Evolutionary conservation across 345 rosid species (phyloP), one percentile per base, ranked within the genome.

Genomic region (Bruguiera sexangula): DNA sequence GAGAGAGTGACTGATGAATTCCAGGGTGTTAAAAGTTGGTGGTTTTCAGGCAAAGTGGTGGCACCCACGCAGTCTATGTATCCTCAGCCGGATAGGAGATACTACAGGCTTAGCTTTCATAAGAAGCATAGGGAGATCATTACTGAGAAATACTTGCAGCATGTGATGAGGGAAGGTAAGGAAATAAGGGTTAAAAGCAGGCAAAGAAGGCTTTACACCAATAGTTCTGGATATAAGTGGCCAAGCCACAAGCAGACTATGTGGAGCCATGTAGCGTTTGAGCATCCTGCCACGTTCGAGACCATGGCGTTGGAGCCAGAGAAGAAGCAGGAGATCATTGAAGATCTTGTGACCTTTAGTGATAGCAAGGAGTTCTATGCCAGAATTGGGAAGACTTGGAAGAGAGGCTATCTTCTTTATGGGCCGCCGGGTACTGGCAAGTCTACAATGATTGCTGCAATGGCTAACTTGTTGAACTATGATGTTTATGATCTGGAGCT

Each of bases 191-290:
- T 69, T 9, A 74, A 71, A 6, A 83, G 84, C 54, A 67, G 87
- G 81, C 86, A 86, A 73, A 84, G 88, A 81, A 88, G 86, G 83
- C 90, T 88, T 54, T 88, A 75, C 62, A 86, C 90, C 0, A 88
- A 88, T 30, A 79, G 86, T 48, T 78, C 90, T 24, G 85, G 82
- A 7, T 70, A 75, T 62, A 85, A 74, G 63, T 86, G 87, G 88
- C 76, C 76, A 10, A 68, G 80, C 79, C 72, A 67, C 80, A 84
- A 79, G 81, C 81, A 75, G 61, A 78, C 86, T 2, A 73, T 76
- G 86, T 86, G 90, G 90, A 84, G 85, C 66, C 85, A 84, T 68
- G 78, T 84, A 31, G 77, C 67, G 31, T 86, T 86, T 66, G 85
- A 86, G 77, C 86, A 86, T 71, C 90, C 90, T 34, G 86, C 85